Conservation (phyloP, 2,329 filamentous ascomycete species). For the Botrytis medusae region DNA sequence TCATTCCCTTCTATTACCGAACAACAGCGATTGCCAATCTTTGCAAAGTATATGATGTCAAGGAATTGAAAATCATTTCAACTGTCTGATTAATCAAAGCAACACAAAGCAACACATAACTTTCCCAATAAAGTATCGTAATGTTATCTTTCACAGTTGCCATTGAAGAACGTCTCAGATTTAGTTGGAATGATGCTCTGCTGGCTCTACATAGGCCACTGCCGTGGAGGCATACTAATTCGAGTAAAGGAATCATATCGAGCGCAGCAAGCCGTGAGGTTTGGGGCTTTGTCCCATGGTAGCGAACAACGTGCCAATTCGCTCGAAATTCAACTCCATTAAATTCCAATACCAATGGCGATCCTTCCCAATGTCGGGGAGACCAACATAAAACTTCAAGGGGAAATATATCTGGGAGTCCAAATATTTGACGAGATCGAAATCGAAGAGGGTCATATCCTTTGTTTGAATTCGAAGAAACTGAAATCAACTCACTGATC, state of each 20-base stretch:
- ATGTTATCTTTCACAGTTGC: neutral
- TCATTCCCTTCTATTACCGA: neutral
- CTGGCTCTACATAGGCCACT: neutral
- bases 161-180: neutral
- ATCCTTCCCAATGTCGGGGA: neutral
- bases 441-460: neutral
- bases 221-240: neutral
- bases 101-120: neutral
- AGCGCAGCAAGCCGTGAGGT: neutral
- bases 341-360: neutral
- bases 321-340: neutral
- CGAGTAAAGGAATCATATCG: neutral
- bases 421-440: neutral
- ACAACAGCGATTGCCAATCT: neutral
- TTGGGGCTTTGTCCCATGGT: neutral
- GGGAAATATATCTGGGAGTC: neutral
- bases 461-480: constrained; percentile 5
- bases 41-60: neutral
- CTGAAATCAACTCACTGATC: constrained; percentile 49
- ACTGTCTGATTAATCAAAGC: neutral
- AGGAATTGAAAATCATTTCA: neutral
- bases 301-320: neutral
- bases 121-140: neutral
- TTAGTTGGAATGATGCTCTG: neutral
- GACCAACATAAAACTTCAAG: neutral